Conservation (phyloP, 2,329 filamentous ascomycete species). For the Fusarium aywerte region DNA sequence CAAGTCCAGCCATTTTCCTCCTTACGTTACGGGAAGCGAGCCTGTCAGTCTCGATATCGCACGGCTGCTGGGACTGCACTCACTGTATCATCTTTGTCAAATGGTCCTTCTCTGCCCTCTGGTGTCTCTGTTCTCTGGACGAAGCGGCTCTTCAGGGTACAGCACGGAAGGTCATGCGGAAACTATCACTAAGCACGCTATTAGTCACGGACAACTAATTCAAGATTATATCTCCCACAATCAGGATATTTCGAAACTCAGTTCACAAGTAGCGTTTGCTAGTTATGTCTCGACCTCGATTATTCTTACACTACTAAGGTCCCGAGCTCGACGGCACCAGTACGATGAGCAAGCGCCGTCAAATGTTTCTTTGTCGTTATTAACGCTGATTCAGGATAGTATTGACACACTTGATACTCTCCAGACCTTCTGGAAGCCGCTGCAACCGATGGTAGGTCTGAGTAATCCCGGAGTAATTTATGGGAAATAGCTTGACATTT, state of each 20-base stretch:
- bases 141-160: rapidly evolving
- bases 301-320: not conserved
- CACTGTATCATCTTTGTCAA: not conserved
- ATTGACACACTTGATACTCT: not conserved
- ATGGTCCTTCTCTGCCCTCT: not conserved
- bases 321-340: not conserved
- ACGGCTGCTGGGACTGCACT: not conserved
- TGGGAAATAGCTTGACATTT: too few relatives aligned
- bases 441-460: not conserved
- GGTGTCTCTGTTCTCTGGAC: not conserved
- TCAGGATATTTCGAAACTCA: not conserved
- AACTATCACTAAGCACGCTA: not conserved
- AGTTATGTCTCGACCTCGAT: not conserved
- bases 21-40: not conserved
- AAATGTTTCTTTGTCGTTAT: not conserved
- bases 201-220: not conserved
- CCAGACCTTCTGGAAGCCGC: not conserved
- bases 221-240: not conserved
- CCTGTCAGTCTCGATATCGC: not conserved
- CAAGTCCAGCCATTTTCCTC: not conserved
- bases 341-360: too few relatives aligned
- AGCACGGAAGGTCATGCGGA: not conserved
- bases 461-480: not conserved
- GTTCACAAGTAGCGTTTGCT: not conserved
- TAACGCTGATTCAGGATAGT: not conserved